A percentile compares a stretch with the other conserved stretches of the same genome.
Conservation (phyloP, 306 rosid species). For the Notholithocarpus densiflorus region DNA sequence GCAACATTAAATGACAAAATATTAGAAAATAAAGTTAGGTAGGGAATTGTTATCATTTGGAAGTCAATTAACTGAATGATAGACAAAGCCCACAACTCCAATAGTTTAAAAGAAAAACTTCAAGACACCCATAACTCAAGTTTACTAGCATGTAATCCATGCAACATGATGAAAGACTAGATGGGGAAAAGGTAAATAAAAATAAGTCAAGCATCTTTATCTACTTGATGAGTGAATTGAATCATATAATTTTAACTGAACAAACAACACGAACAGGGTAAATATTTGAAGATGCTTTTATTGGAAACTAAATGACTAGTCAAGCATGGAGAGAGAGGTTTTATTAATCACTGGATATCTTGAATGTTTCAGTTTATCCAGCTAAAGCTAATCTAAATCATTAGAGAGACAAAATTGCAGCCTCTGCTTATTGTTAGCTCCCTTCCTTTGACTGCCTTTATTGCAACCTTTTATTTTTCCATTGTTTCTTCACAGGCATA, state of each 20-base stretch:
- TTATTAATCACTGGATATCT: not conserved
- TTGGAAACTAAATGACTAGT: not conserved
- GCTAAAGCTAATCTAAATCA: not conserved
- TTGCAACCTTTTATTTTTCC: not conserved
- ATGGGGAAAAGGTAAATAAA: not conserved
- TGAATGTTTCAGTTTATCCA: not conserved
- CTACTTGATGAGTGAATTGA: not conserved
- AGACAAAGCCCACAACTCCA: not conserved
- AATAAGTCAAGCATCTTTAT: not conserved
- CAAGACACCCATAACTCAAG: not conserved
- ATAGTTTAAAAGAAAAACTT: not conserved
- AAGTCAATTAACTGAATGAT: not conserved
- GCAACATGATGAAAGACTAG: not conserved
- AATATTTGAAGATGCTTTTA: not conserved
- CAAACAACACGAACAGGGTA: conserved; percentile 4
- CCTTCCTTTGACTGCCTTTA: not conserved
- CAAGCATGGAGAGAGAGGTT: not conserved
- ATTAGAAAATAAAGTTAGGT: conserved; percentile 1
- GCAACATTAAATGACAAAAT: conserved; percentile 20
- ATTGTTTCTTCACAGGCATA: not conserved
- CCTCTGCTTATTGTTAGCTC: not conserved
- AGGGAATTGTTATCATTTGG: not conserved
- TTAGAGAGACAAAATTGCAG: not conserved
- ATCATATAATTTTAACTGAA: conserved; percentile 14
- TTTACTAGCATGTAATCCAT: conserved; percentile 7